These are phyloP conservation scores for Oryza meyeriana DNA, from an alignment of 176 grass and related monocot species.

Conservation along the genomic window DNA sequence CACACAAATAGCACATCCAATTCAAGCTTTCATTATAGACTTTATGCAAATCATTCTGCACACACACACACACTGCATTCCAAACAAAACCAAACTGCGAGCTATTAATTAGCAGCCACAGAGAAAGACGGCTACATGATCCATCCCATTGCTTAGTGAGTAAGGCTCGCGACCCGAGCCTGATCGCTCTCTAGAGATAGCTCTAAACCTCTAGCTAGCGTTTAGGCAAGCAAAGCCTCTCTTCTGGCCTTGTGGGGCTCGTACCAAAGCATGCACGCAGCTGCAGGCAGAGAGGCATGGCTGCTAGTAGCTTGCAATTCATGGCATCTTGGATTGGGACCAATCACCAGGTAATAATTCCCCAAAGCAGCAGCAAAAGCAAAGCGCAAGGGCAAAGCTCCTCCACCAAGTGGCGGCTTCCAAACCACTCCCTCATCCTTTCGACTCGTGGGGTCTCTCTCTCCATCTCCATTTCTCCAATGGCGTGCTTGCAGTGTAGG, in stretches of 20 bases:
- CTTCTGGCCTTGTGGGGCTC: conserved; percentile 1
- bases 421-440: background rate
- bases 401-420: conserved; percentile 17
- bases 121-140: background rate
- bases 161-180: background rate
- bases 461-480: background rate
- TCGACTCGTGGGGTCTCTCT: background rate
- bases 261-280: background rate
- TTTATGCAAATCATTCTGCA: background rate
- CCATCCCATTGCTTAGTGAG: conserved; percentile 30
- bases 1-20: background rate
- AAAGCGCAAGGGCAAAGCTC: background rate
- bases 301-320: background rate
- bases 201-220: background rate
- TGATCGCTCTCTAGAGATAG: background rate
- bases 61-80: background rate
- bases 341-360: background rate
- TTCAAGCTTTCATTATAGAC: background rate
- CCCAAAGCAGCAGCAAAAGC: background rate
- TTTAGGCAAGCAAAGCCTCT: background rate
- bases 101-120: background rate
- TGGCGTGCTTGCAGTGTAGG: background rate
- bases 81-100: background rate
- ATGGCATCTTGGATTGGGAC: background rate
- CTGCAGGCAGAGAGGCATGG: background rate